A percentile compares a stretch with the other conserved stretches of the same genome.
Evolutionary conservation across 2,329 filamentous ascomycete genomes (phyloP).

Genomic region (Fusarium hainanense): DNA sequence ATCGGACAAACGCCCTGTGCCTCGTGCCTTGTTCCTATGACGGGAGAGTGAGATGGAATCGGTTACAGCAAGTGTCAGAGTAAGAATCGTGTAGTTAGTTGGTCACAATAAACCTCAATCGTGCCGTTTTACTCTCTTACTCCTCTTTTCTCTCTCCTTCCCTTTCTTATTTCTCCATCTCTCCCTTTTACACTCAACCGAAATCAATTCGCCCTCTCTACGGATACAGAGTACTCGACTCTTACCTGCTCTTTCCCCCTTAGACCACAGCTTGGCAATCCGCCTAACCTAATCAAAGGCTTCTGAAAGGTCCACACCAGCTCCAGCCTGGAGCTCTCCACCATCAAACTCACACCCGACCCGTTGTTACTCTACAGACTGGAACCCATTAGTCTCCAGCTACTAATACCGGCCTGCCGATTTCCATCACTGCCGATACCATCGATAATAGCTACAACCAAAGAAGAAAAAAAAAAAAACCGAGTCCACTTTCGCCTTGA

Average conservation of each 20-base stretch:
- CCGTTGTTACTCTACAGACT: slow-evolving; percentile 34
- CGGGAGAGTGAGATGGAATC: slow-evolving; percentile 14
- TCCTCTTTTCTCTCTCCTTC: slow-evolving; percentile 3
- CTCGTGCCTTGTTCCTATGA: slow-evolving; percentile 36
- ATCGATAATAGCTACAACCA: slow-evolving; percentile 25
- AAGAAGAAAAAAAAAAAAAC: not conserved
- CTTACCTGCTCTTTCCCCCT: slow-evolving; percentile 16
- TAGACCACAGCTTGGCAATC: slow-evolving; percentile 26
- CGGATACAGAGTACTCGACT: not conserved
- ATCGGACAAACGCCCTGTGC: slow-evolving; percentile 31
- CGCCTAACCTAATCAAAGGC: slow-evolving; percentile 23
- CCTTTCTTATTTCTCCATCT: not conserved
- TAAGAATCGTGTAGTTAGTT: not conserved
- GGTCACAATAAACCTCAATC: slow-evolving; percentile 40
- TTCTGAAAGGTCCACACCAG: slow-evolving; percentile 45
- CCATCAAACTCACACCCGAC: slow-evolving; percentile 35
- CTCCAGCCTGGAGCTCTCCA: slow-evolving; percentile 46
- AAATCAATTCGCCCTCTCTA: not conserved
- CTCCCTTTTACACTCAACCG: not conserved
- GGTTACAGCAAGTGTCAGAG: slow-evolving; percentile 16
- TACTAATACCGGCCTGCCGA: slow-evolving; percentile 23
- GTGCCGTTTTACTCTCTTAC: slow-evolving; percentile 29
- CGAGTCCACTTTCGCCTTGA: slow-evolving; percentile 24
- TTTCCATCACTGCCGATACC: slow-evolving; percentile 36
- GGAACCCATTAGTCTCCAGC: not conserved